Percentiles rank a stretch among this genome's conserved stretches.
These are phyloP conservation scores for Rheum nobile DNA, from an alignment of 148 eudicot species.

Conservation along the genomic window DNA sequence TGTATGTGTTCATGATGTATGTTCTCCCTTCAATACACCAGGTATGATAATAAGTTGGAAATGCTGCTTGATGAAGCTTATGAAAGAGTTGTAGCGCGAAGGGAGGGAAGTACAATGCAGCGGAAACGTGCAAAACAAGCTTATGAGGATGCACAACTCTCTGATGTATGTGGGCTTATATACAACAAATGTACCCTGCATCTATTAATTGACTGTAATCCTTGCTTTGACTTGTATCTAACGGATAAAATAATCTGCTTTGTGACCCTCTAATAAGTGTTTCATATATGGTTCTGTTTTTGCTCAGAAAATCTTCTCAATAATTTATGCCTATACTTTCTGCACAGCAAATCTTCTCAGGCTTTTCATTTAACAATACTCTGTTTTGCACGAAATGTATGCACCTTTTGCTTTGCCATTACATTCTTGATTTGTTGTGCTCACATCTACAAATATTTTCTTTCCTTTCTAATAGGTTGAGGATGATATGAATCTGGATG, in stretches of 20 bases:
- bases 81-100: constrained; percentile 46
- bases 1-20: neutral
- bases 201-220: neutral
- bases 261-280: neutral
- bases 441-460: neutral
- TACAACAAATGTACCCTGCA: neutral
- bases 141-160: constrained; percentile 36
- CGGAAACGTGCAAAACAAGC: constrained; percentile 60
- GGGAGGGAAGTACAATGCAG: constrained; percentile 73
- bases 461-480: constrained; percentile 20
- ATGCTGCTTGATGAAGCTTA: constrained; percentile 63
- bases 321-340: neutral
- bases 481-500: constrained; percentile 40
- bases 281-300: neutral
- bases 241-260: neutral
- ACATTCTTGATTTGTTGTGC: neutral
- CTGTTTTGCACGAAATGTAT: too few species aligned
- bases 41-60: constrained; percentile 65
- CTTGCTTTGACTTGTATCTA: neutral
- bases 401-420: neutral
- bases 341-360: too few species aligned
- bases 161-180: constrained; percentile 26
- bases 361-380: too few species aligned
- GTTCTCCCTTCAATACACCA: constrained; percentile 14
- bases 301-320: neutral